Evolutionary conservation across 306 rosid species (phyloP), one percentile per base, ranked within the genome.

Genomic region (Trifolium repens): DNA sequence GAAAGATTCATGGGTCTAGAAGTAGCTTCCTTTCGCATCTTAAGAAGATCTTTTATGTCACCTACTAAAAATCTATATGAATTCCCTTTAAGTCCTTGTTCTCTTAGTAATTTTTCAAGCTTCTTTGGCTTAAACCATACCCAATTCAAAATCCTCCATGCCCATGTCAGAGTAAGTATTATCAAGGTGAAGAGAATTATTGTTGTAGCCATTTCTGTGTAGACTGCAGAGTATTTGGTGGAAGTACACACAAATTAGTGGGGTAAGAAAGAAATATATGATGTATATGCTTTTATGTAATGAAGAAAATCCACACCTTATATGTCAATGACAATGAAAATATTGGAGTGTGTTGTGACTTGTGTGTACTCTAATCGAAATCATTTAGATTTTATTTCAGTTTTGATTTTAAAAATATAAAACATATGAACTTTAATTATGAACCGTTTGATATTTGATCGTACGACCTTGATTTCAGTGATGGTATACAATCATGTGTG

Each of bases 111-210:
- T 54, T 49, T 81, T 64, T 90, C 96, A 0, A 88, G 63, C 50
- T 34, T 81, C 76, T 83, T 90, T 0, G 96, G 96, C 46, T 30
- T 79, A 2, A 88, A 8, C 93, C 96, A 88, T 9, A 86, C 24
- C 88, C 71, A 69, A 7, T 71, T 80, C 62, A 87, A 32, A 57
- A 71, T 32, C 30, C 26, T 87, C 96, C 96, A 88, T 64, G 34
- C 59, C 14, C 19, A 34, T 30, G 4, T 75, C 57, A 69, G 1
- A 22, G 0, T 11, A 40, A 66, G 34, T 9, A n/a, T 42, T 34
- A 66, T 17, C 5, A 68, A 0, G 5, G n/a, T 0, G 8, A 7
- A 26, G 15, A 66, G 4, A 66, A 10, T 66, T 5, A 46, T 46
- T 46, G n/a, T 37, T 46, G 16, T 46, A 12, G 16, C 11, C 69